Conservation (phyloP, 495 filamentous ascomycete genomes). For the Penicillium crystallinum region DNA sequence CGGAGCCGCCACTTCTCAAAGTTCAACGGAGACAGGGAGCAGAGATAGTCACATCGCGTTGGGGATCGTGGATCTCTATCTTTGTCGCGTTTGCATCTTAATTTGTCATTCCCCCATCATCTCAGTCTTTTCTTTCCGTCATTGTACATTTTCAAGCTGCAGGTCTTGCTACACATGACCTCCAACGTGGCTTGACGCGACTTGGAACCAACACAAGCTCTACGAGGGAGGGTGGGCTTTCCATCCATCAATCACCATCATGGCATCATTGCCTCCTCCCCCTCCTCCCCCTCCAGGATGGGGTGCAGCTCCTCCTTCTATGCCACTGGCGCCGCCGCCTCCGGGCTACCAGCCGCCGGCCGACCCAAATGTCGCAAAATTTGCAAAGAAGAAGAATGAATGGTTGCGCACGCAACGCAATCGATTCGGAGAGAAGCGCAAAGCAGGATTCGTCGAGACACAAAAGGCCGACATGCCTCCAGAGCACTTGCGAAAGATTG, state of each 20-base stretch:
- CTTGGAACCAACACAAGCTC: constrained; percentile 27
- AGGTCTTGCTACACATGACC: constrained; percentile 19
- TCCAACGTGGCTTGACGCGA: constrained; percentile 41
- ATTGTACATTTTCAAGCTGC: constrained; percentile 2
- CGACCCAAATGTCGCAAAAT: constrained; percentile 87
- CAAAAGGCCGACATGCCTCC: constrained; percentile 99
- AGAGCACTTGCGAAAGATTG: constrained; percentile 96
- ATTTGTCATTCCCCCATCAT: constrained; percentile 7
- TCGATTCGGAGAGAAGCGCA: constrained; percentile 94
- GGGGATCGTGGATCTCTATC: constrained; percentile 44
- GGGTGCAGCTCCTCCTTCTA: constrained; percentile 67
- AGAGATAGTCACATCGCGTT: constrained; percentile 29
- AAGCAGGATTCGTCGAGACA: constrained; percentile 92
- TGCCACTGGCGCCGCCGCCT: constrained; percentile 75
- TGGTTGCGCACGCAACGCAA: constrained; percentile 91
- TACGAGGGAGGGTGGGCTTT: constrained; percentile 25
- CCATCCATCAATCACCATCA: constrained; percentile 40
- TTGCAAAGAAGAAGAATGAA: constrained; percentile 97
- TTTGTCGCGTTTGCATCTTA: constrained; percentile 23
- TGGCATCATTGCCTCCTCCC: constrained; percentile 73
- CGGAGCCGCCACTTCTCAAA: constrained; percentile 40
- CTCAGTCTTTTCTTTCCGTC: neutral
- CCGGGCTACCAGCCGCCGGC: constrained; percentile 81
- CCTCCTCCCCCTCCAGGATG: constrained; percentile 78
- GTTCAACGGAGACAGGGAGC: constrained; percentile 28